Base-by-base conservation (phyloP, 495 filamentous ascomycete genomes). In the Friedmanniomyces simplex region DNA sequence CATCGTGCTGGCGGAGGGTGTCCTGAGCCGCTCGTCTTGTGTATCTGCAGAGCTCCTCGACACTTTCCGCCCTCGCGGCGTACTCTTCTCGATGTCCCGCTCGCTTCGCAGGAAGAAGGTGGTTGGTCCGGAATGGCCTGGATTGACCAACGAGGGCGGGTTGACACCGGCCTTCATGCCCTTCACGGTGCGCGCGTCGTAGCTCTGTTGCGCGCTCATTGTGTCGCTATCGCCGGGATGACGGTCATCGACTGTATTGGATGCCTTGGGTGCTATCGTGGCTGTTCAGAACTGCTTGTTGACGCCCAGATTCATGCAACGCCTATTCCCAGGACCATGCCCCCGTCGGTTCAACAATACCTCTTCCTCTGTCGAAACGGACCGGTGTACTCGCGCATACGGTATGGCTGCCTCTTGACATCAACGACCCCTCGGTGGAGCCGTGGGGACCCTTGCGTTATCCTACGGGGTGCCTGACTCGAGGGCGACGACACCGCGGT, bases 101-200 rank as follows among this genome's bases (percentile, higher is more conserved):
- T 73, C 71, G 55, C 63, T 72, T 42, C 59, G 58, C 8, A 73
- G 58, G 54, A 72, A 71, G 63, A 72, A 72, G 10, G 67, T 63
- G 0, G 69, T 70, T 0, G 71, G 71, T 11, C 58, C 62, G 55
- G 61, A 60, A 42, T 62, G 67, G 43, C 60, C 36, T 5, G 68
- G 57, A 24, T 50, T 55, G 30, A 24, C 11, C 4, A 42, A 14
- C 16, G 58, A 34, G 18, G 60, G 63, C 21, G 57, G 52, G 22
- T 42, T 50, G 46, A 59, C 60, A 46, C 61, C 62, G 34, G 55
- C 37, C 50, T 64, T 70, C 52, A 60, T 63, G 22, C 58, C 61
- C 58, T 67, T 67, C 52, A 63, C 24, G 1, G 56, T 57, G 18
- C 46, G 34, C 10, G 45, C 24, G 20, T 55, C 50, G 46, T 21